phyloP scores from a whole-genome alignment of 768 basidiomycete species.

The Tylopilus vinaceipallidus region DNA sequence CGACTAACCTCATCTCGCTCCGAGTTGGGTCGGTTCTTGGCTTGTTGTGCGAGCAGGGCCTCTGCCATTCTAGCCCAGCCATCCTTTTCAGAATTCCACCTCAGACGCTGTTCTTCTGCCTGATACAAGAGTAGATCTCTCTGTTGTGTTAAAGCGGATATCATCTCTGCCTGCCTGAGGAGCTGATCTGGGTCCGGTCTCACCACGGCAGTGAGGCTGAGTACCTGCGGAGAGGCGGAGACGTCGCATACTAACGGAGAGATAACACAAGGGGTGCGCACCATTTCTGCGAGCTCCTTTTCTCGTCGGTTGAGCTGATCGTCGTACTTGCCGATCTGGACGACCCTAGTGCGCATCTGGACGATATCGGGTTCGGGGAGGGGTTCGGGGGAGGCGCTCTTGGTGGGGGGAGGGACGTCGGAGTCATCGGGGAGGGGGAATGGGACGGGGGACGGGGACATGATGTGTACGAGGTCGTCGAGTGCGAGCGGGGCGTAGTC shows the following conservation, averaged over 20 bases:
- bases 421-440: constrained; percentile 44
- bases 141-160: constrained; percentile 53
- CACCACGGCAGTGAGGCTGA: constrained; percentile 44
- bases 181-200: constrained; percentile 47
- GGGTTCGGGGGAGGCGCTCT: constrained; percentile 34
- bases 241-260: constrained; percentile 1
- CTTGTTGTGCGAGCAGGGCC: constrained; percentile 52
- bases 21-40: constrained; percentile 36
- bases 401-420: constrained; percentile 15
- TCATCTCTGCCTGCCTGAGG: constrained; percentile 59
- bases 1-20: constrained; percentile 45
- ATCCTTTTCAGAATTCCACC: constrained; percentile 62
- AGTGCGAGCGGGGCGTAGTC: constrained; percentile 45
- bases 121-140: constrained; percentile 55
- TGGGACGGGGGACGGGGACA: no score
- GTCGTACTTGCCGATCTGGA: constrained; percentile 24
- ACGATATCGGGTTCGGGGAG: constrained; percentile 48
- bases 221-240: constrained; percentile 37
- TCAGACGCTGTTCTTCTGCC: constrained; percentile 54
- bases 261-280: constrained; percentile 31
- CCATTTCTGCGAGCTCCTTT: constrained; percentile 58
- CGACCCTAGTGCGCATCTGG: constrained; percentile 45
- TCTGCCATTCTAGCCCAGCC: constrained; percentile 68
- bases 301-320: constrained; percentile 36
- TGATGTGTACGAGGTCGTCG: constrained; percentile 54